Conservation (phyloP, 2,329 filamentous ascomycete genomes). For the Fusarium sarcochroum region DNA sequence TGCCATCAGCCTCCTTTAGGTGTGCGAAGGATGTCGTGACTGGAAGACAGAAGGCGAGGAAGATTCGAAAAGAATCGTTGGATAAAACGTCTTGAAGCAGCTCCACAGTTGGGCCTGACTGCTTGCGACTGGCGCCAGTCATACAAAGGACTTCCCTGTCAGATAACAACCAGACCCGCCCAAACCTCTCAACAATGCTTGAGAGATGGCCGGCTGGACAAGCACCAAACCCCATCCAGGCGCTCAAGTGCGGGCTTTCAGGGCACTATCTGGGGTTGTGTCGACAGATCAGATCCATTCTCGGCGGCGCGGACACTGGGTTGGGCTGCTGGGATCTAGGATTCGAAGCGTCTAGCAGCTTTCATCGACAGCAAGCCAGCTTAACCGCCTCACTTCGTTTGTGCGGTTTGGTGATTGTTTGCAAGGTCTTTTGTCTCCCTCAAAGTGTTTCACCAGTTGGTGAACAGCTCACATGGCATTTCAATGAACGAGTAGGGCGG, state of each 20-base stretch:
- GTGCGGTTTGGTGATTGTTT: constrained; percentile 20
- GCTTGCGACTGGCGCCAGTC: constrained; percentile 49
- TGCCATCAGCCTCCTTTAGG: constrained; percentile 30
- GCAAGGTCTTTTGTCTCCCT: constrained; percentile 20
- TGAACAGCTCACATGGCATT: constrained; percentile 27
- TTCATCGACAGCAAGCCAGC: constrained; percentile 28
- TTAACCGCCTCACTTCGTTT: constrained; percentile 46
- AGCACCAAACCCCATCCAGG: too few species aligned
- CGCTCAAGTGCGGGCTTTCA: constrained; percentile 38
- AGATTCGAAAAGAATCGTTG: constrained; percentile 44
- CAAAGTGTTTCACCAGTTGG: constrained; percentile 27
- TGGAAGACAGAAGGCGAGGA: constrained; percentile 36
- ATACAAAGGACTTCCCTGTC: constrained; percentile 45
- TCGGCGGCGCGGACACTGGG: constrained; percentile 46
- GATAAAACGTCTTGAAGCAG: constrained; percentile 38
- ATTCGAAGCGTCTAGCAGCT: constrained; percentile 35
- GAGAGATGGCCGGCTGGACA: constrained; percentile 7
- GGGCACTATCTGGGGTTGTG: constrained; percentile 47
- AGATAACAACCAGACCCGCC: constrained; percentile 38
- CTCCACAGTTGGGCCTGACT: constrained; percentile 57
- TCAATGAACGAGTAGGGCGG: constrained; percentile 5
- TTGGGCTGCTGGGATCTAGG: constrained; percentile 41
- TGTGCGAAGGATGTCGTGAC: constrained; percentile 38
- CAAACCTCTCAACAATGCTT: constrained; percentile 39
- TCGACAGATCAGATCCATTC: constrained; percentile 51